Percentiles rank a stretch among this genome's conserved stretches.
Evolutionary conservation across 2,329 filamentous ascomycete species (phyloP).

Genomic region (Claviceps capensis): DNA sequence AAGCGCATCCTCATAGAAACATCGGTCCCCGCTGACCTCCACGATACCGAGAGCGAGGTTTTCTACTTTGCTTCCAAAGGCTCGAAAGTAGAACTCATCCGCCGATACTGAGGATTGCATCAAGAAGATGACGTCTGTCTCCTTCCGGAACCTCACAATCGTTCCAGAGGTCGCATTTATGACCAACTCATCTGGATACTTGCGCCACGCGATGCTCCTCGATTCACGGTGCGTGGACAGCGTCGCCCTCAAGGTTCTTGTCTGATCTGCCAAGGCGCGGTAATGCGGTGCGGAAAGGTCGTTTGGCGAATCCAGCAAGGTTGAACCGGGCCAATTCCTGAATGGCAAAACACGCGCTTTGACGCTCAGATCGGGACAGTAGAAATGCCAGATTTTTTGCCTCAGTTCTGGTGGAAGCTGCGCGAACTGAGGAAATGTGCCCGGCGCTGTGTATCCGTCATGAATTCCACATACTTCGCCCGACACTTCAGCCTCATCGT

Average conservation of each 20-base stretch:
- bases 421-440: constrained; percentile 13
- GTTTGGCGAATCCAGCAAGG: constrained; percentile 5
- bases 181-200: constrained; percentile 19
- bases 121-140: constrained; percentile 19
- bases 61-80: constrained; percentile 16
- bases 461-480: background rate
- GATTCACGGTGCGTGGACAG: constrained; percentile 23
- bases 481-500: constrained; percentile 7
- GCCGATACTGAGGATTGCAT: constrained; percentile 2
- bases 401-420: constrained; percentile 21
- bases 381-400: constrained; percentile 18
- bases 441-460: background rate
- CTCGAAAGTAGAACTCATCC: constrained; percentile 9
- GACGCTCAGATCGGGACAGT: constrained; percentile 16
- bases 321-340: background rate
- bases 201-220: constrained; percentile 17
- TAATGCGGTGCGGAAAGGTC: constrained; percentile 10
- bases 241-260: constrained; percentile 15
- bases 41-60: constrained; percentile 15
- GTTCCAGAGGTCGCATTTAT: constrained; percentile 13
- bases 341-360: constrained; percentile 12
- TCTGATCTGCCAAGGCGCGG: constrained; percentile 15
- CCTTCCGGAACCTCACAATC: constrained; percentile 16
- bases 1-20: background rate
- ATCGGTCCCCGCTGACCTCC: background rate